Evolutionary conservation across 2,329 filamentous ascomycete species (phyloP), one percentile per base, ranked within the genome.

Genomic region (Amphichorda felina): DNA sequence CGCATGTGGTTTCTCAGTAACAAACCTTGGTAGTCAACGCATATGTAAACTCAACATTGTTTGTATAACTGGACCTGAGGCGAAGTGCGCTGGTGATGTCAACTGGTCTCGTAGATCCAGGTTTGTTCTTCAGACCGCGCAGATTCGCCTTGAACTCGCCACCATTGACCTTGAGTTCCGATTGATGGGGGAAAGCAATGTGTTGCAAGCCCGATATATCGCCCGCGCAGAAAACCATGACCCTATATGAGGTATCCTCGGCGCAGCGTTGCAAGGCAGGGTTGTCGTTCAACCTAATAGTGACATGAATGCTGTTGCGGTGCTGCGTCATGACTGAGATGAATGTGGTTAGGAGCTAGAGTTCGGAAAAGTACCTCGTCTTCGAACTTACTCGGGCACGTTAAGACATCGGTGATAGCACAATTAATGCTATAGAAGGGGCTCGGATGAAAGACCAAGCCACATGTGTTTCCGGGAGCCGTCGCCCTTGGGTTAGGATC

Each of bases 41-140:
- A 59, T 95, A 98, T 28, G 86, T 94, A 56, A 98, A 79, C 39
- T 82, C 75, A 41, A 98, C 63, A 34, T 67, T 76, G 52, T 96
- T 96, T 36, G 63, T 63, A 50, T 89, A 93, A 30, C 69, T 68
- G 9, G 77, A 72, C 43, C 19, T 78, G 21, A 84, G 72, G 14
- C 80, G 75, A 31, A 96, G 64, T 40, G 75, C 70, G 43, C 72
- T 66, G 7, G 91, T 98, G 41, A 98, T 82, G 58, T 98, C 91
- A 32, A 85, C 87, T 7, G 91, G 91, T 49, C 86, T 79, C 28
- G 91, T 98, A 30, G 91, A 93, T 16, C 91, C 91, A 6, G 89
- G 85, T 56, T 91, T 94, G 56, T 94, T 95, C 60, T 98, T 98
- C 41, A 98, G 60, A 4, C 91, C 91, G 45, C 91, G 82, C 45